Evolutionary conservation across 1,284 basidiomycete genomes (phyloP), one percentile per base, ranked within the genome.

Genomic region (Cutaneotrichosporon mucoides): DNA sequence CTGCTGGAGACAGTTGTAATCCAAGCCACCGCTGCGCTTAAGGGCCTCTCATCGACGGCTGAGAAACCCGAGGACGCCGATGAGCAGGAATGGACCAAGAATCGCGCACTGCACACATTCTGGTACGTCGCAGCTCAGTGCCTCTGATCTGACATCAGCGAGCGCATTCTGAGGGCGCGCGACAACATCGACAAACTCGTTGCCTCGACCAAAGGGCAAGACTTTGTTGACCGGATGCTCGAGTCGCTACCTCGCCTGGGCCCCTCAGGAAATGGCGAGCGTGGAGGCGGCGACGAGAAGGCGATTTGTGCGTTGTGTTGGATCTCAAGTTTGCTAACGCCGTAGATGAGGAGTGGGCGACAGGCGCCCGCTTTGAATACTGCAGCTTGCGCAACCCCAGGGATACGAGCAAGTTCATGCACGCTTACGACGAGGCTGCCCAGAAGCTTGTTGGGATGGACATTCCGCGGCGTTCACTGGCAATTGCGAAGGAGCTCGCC

Each of bases 401-500:
- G 1, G 60, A 60, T 33, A 15, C 35, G 9, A 50, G 10, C 24
- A 40, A 37, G 16, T 70, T 61, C 42, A 50, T 56, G 24, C 72
- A 74, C 53, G 69, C 66, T 1, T 71, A 56, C 44, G 64, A 64
- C 52, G 46, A 50, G 4, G 11, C 45, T 2, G 64, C 71, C 15
- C 38, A 55, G 37, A 45, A 40, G 12, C 55, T 76, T 3, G 67
- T 66, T 24, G 62, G 55, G 38, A 54, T 73, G 37, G 88, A 90
- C 71, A 88, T 91, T 55, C 90, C 90, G 2, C 92, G 90, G 75
- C 82, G 92, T 40, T 92, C 88, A 2, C 80, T 94, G 54, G 90
- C 92, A 9, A 93, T 95, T 63, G 92, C 92, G 9, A 95, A 94
- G 79, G 75, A 94, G 88, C 85, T 95, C 57, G 90, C 90, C 0